Evolutionary conservation across 352 stramenopile species (phyloP).

Genomic region (Bremia lactucae): DNA sequence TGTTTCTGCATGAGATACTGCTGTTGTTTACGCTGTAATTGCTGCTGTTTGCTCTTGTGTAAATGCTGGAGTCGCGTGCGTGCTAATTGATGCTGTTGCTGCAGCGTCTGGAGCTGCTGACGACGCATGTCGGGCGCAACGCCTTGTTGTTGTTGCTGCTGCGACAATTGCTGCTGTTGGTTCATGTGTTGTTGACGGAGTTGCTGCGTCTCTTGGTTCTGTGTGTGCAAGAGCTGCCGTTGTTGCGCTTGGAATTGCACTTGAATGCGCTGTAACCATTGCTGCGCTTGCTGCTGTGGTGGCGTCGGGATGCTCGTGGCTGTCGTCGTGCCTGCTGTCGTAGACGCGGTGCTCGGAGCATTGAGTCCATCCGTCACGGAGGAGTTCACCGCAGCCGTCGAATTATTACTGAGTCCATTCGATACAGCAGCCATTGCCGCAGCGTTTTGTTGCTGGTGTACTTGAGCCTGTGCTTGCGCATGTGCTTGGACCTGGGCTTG

Average conservation of each 20-base stretch:
- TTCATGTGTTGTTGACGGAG: conserved; percentile 65
- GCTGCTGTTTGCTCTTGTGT: conserved; percentile 73
- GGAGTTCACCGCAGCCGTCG: conserved; percentile 21
- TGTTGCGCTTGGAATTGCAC: conserved; percentile 76
- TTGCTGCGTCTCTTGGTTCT: conserved; percentile 72
- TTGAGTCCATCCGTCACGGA: conserved; percentile 20
- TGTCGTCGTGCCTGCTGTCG: conserved; percentile 11
- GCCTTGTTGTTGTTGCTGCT: conserved; percentile 59
- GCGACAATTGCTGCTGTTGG: conserved; percentile 62
- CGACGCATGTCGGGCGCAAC: conserved; percentile 46
- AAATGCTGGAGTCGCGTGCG: conserved; percentile 54
- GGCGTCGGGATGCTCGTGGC: conserved; percentile 22
- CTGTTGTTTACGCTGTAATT: conserved; percentile 74
- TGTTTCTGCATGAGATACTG: conserved; percentile 74
- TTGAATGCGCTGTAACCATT: conserved; percentile 73
- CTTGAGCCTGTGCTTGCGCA: conserved; percentile 21
- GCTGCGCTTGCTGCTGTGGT: conserved; percentile 63
- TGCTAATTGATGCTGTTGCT: conserved; percentile 65
- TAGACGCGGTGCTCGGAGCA: conserved; percentile 14
- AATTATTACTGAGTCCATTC: conserved; percentile 10
- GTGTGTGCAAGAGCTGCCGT: conserved; percentile 52
- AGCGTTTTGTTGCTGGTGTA: conserved; percentile 15
- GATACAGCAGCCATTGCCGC: conserved; percentile 8
- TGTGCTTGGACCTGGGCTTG: conserved; percentile 30
- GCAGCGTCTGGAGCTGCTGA: conserved; percentile 62